Evolutionary conservation across 768 basidiomycete species (phyloP), one percentile per base, ranked within the genome.

Genomic region (Mycena alexandri): DNA sequence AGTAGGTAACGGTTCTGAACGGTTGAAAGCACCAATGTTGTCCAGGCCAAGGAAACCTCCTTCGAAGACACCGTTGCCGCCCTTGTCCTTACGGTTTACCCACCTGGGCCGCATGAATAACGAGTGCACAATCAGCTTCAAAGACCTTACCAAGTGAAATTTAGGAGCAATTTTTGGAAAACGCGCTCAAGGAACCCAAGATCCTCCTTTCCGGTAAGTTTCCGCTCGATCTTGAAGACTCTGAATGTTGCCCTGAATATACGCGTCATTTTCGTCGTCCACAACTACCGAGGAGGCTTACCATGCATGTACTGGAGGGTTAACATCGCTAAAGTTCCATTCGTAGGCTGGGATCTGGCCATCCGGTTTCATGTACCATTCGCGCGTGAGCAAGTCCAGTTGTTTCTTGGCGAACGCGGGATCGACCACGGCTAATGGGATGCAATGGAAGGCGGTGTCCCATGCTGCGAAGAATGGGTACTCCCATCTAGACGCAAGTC

Each of bases 351-450:
- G 98, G 64, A 99, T 93, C 75, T 98, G 96, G 41, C 98, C 98
- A 77, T 99, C 97, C 1, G 98, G 98, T 77, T 98, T 98, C 93
- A 95, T 94, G 81, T 99, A 99, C 98, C 98, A 99, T 80, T 99
- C 98, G 62, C 98, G 86, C 3, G 97, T 98, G 74, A 99, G 86
- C 66, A 99, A 77, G 78, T 98, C 97, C 41, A 99, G 87, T 77
- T 99, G 98, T 77, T 97, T 96, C 84, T 99, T 99, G 24, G 98
- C 96, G 74, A 98, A 99, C 0, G 89, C 84, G 2, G 98, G 92
- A 75, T 99, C 98, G 34, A 99, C 93, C 69, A 99, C 89, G 13
- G 98, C 98, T 16, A 99, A 87, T 0, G 98, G 98, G 71, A 99
- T 95, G 74, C 97, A 98, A 76, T 99, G 98, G 85, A 99, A 99